Base-by-base conservation (phyloP, 1,139 yeast genomes). In the Geotrichum fermentans region DNA sequence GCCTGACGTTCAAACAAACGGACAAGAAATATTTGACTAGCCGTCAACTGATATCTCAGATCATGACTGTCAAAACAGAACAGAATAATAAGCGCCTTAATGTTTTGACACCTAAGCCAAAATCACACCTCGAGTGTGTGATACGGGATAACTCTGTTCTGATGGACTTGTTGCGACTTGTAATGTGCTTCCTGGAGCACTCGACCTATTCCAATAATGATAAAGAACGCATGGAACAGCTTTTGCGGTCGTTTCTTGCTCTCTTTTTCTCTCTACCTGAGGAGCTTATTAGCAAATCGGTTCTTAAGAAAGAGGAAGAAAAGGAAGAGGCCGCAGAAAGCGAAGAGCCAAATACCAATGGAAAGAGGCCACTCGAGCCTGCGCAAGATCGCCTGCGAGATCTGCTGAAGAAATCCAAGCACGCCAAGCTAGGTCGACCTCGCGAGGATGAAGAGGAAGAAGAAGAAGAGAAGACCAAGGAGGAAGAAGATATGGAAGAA, bases 1-100 rank as follows among this genome's bases (percentile, higher is more conserved):
- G 99, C 1, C 75, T 92, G 58, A 89, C 97, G 0, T 94, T 92
- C 71, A 92, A 92, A 67, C 97, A 92, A 66, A 88, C 96, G 11
- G 99, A 92, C 66, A 92, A 94, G 67, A 92, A 92, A 66, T 72
- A 88, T 51, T 71, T 94, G 58, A 89, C 97, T 0, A 85, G 95
- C 6, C 87, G 92, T 60, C 96, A 89, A 59, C 72, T 92, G 58
- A 82, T 92, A 6, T 83, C 95, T 56, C 98, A 92, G 65, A 86
- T 94, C 50, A 85, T 94, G 56, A 87, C 96, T 2, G 85, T 90
- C 36, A 89, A 90, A 66, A 85, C 88, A 39, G 97, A 92, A 62
- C 97, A 92, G 66, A 78, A 76, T 46, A 78, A 77, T 50, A 81
- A 88, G 67, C 77, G 95, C 61, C 72, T 86, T 53, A 90, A 86